Base-by-base conservation (phyloP, 305 asterid species). In the Fraxinus latifolia region DNA sequence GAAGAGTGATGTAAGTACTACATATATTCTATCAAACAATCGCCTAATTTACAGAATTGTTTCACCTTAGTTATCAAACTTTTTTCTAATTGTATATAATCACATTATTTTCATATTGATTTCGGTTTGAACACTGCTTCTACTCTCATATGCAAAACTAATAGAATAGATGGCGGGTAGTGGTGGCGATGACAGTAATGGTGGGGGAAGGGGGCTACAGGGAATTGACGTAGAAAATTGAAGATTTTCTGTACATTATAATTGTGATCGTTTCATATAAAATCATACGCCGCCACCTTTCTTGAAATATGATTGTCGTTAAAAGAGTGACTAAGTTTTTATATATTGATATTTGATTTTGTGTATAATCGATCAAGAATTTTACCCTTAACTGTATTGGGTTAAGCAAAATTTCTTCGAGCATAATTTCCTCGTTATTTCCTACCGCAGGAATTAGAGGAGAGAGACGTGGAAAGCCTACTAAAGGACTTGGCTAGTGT, bases 1-100 rank as follows among this genome's bases (percentile, higher is more conserved):
- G 0, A 68, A 68, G 19, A 68, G 14, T 73, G 84, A 86, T 39
- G 94, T 89, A 85, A 89, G 87, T 79, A 77, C 11, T 68, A 31
- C 2, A 55, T 17, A 55, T 17, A 55, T 14, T 15, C 0, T 15
- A 50, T 50, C 23, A 3, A n/a, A 50, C 8, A 1, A 8, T 65
- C 19, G 29, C 17, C 73, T 27, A 27, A 65, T 12, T 65, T 2
- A 39, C 12, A 8, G 15, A 62, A 62, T 62, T 8, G 74, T 27
- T 67, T 67, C 37, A 11, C 74, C 32, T 29, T 1, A 67, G 8
- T 67, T 14, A 27, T 12, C 37, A 4, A 25, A 67, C 37, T 67
- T 62, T 62, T 8, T 62, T 23, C 33, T 21, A 21, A 11, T 62
- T 23, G 9, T 17, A 19, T 5, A 7, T 19, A 17, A 19, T 7